A percentile compares a stretch with the other conserved stretches of the same genome.
Evolutionary conservation across 768 basidiomycete genomes (phyloP).

Genomic region (Cystobasidium tubakii): DNA sequence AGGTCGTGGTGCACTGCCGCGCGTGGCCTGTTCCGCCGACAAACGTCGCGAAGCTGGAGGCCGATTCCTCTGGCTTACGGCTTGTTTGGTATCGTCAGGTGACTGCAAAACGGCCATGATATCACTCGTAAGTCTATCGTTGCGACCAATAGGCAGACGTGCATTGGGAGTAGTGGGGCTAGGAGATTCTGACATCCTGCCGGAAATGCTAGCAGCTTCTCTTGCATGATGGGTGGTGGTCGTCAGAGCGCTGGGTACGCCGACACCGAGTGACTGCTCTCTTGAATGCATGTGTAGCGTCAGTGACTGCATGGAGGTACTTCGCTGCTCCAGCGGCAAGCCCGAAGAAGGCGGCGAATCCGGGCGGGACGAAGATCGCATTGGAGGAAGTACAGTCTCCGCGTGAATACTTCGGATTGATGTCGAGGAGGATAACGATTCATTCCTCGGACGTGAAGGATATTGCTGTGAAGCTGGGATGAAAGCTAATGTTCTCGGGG

Average conservation of each 20-base stretch:
- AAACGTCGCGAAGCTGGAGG: not conserved
- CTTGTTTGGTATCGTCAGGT: not conserved
- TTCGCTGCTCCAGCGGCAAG: not conserved
- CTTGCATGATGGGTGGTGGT: not conserved
- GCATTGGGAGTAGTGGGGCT: not conserved
- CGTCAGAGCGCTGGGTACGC: not conserved
- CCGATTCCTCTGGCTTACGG: not conserved
- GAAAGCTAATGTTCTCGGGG: not conserved
- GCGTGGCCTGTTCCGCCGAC: not conserved
- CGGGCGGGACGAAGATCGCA: constrained; percentile 9
- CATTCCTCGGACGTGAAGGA: not conserved
- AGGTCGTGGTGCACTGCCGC: not conserved
- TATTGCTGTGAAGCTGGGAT: not conserved
- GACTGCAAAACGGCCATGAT: not conserved
- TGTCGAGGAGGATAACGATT: not conserved
- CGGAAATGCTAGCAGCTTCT: constrained; percentile 1
- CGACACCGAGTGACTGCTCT: not conserved
- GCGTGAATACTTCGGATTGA: not conserved
- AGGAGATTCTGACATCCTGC: not conserved
- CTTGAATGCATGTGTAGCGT: not conserved
- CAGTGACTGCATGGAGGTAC: not conserved
- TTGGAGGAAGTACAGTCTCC: not conserved
- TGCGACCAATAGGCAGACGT: not conserved
- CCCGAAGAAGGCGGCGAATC: not conserved
- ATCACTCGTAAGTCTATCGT: not conserved